Conservation (phyloP, 2,329 filamentous ascomycete species). For the Dryadomyces sulphureus region DNA sequence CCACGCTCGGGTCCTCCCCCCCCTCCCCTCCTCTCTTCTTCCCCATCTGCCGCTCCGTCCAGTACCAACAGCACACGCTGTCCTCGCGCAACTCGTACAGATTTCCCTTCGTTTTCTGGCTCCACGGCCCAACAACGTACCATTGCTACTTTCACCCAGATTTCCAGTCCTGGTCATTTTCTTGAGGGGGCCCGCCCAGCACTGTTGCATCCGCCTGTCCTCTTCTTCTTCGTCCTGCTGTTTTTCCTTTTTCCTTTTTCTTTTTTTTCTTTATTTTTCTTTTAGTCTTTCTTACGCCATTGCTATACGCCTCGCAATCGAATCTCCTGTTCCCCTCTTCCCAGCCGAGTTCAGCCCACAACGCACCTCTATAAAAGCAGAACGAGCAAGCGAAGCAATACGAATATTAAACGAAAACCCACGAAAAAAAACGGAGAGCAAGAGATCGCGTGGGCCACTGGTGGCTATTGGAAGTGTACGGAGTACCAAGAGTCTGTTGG, state of each 20-base stretch:
- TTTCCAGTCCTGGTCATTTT: background rate
- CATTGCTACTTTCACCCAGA: background rate
- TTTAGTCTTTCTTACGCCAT: background rate
- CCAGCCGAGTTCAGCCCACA: background rate
- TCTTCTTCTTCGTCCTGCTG: background rate
- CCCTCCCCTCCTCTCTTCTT: too few relatives aligned
- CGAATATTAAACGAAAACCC: too few relatives aligned
- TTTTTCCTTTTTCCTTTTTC: background rate
- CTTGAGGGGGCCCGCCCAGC: background rate
- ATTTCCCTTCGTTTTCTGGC: background rate
- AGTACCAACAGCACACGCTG: too few relatives aligned
- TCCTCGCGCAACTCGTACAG: too few relatives aligned
- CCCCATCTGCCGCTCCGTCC: too few relatives aligned
- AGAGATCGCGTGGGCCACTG: background rate
- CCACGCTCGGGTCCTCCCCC: too few relatives aligned
- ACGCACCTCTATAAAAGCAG: background rate
- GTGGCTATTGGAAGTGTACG: background rate
- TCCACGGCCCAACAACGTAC: background rate
- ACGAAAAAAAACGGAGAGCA: background rate
- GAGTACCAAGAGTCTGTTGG: too few relatives aligned
- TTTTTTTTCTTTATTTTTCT: background rate
- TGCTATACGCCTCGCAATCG: background rate
- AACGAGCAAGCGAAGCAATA: too few relatives aligned
- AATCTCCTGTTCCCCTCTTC: background rate
- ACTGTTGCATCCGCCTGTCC: background rate